Percentiles rank a stretch among this genome's conserved stretches.
Evolutionary conservation across 768 basidiomycete genomes (phyloP).

Genomic region (Russula olivacea): DNA sequence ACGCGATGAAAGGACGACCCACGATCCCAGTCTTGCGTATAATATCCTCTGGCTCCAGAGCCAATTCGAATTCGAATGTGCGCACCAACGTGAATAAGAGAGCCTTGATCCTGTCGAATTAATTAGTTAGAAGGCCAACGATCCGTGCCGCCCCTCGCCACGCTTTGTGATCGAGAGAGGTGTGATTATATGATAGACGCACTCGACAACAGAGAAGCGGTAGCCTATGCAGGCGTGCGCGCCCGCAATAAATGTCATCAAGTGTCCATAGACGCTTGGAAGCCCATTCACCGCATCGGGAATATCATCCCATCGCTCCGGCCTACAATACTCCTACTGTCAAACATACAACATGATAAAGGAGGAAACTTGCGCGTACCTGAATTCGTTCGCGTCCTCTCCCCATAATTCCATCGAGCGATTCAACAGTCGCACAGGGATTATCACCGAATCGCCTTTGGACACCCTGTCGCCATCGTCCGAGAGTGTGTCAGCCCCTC

Average conservation of each 20-base stretch:
- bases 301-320: conserved; percentile 23
- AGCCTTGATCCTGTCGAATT: conserved; percentile 27
- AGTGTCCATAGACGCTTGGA: conserved; percentile 22
- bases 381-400: conserved; percentile 32
- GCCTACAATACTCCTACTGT: conserved; percentile 1
- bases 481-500: not conserved
- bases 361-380: not conserved
- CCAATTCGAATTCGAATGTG: conserved; percentile 25
- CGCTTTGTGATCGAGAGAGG: too few relatives aligned
- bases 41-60: conserved; percentile 21
- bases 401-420: conserved; percentile 32
- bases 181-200: not conserved
- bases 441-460: conserved; percentile 23
- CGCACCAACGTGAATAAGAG: conserved; percentile 28
- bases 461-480: conserved; percentile 6
- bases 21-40: conserved; percentile 16
- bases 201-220: conserved; percentile 29
- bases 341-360: not conserved
- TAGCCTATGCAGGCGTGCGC: conserved; percentile 31
- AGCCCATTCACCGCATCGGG: conserved; percentile 17
- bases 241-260: conserved; percentile 32
- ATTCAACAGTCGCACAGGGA: conserved; percentile 30
- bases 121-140: too few relatives aligned
- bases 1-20: conserved; percentile 18
- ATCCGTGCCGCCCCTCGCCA: not conserved